Base-by-base conservation (phyloP, 2,329 filamentous ascomycete species). In the Emericellopsis atlantica region DNA sequence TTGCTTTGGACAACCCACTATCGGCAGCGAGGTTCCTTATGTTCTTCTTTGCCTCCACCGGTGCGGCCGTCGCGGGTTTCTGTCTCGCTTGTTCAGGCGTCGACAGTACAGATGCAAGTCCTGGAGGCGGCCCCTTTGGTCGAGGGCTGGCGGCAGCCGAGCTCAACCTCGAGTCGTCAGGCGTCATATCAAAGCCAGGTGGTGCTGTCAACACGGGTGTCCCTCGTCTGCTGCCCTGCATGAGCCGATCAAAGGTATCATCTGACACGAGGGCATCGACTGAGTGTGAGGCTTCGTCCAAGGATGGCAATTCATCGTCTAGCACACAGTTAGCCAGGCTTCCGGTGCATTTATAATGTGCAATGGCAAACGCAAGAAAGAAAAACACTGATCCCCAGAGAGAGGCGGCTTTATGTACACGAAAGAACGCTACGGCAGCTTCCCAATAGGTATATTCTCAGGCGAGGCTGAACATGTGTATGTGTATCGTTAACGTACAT, bases 181-280 rank as follows among this genome's bases (percentile, higher is more conserved):
- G n/a, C n/a, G 5, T 15, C 32, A 14, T 15, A 31, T 43, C 44
- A 32, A 60, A 47, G 7, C 57, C 56, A 3, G 62, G 48, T 39
- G 62, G 55, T 26, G 56, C 48, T 35, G 56, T 45, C n/a, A 43
- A 12, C 12, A 12, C 26, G 8, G 26, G 26, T 9, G 26, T 29
- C 26, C 26, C 51, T 9, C 45, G 45, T 16, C 41, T 45, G 14
- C 9, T 16, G 32, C 26, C 10, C 31, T 35, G 36, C 23, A 37
- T n/a, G 22, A 40, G 26, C 10, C 29, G 35, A 16, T 40, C 36
- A 32, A 24, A 35, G n/a, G 55, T 51, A n/a, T 74, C 62, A 51
- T 85, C 81, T 18, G 78, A 74, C 11, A 85, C 80, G 4, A 85
- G 61, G 4, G 78, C 78, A 54, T 84, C 80, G 33, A 85, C 74